Conservation (phyloP, 768 basidiomycete genomes). For the Podaxis sp. region DNA sequence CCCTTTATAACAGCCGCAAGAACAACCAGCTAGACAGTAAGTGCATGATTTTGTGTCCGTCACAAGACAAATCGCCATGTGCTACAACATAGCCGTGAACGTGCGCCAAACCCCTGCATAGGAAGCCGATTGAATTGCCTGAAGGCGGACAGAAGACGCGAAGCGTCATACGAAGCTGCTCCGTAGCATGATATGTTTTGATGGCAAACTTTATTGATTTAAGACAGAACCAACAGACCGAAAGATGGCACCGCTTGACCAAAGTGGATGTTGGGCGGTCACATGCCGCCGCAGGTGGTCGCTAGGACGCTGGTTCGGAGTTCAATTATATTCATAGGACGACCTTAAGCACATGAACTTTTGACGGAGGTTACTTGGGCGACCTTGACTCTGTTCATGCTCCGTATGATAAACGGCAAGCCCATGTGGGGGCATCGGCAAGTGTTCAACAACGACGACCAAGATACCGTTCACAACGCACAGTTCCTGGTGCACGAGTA, state of each 20-base stretch:
- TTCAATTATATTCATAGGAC: not conserved
- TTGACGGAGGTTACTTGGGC: not conserved
- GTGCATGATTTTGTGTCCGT: no score
- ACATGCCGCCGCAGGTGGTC: not conserved
- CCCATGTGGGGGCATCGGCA: not conserved
- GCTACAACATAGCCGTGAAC: conserved; percentile 8
- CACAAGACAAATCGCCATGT: no score
- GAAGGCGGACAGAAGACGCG: not conserved
- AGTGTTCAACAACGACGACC: not conserved
- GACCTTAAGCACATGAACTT: not conserved
- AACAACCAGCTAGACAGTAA: not conserved
- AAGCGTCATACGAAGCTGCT: not conserved
- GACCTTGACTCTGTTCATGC: not conserved
- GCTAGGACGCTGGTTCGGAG: not conserved
- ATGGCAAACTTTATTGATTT: not conserved
- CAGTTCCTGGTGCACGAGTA: no score
- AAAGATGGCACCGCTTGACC: not conserved
- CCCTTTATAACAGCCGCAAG: not conserved
- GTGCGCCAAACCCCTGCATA: not conserved
- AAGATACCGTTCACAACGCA: not conserved
- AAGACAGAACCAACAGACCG: not conserved
- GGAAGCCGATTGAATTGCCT: not conserved
- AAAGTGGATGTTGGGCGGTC: not conserved
- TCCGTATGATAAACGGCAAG: not conserved
- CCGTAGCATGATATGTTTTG: not conserved